phyloP scores from a whole-genome alignment of 805 yeast genomes.

The Metschnikowia santaceciliae region DNA sequence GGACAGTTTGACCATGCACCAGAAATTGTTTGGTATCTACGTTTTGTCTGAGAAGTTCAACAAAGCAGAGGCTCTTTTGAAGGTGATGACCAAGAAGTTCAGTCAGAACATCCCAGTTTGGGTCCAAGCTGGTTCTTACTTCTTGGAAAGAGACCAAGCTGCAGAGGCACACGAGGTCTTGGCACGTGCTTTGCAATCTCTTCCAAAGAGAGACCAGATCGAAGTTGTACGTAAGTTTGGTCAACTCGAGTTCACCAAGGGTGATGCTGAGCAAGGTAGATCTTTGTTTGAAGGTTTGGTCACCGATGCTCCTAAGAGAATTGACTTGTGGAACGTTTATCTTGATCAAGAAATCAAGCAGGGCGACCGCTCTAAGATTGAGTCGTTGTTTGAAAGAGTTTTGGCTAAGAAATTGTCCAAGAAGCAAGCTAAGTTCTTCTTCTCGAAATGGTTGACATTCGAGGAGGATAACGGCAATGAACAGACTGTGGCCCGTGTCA shows the following conservation, averaged over 20 bases:
- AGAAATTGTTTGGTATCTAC: conserved; percentile 71
- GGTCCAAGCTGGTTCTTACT: conserved; percentile 76
- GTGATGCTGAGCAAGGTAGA: conserved; percentile 92
- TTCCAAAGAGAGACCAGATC: conserved; percentile 70
- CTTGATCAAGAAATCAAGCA: conserved; percentile 86
- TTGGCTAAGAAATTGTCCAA: conserved; percentile 61
- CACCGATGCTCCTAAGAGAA: conserved; percentile 84
- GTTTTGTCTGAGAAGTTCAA: conserved; percentile 66
- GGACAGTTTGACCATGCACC: conserved; percentile 83
- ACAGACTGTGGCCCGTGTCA: conserved; percentile 75
- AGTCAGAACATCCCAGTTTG: conserved; percentile 71
- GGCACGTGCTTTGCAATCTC: conserved; percentile 64
- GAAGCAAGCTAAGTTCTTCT: conserved; percentile 93
- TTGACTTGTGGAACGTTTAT: conserved; percentile 93
- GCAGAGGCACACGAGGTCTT: conserved; percentile 71
- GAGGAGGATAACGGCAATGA: conserved; percentile 70
- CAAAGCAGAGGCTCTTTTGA: conserved; percentile 67
- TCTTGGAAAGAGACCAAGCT: conserved; percentile 53
- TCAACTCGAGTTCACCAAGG: conserved; percentile 78
- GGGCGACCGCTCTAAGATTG: conserved; percentile 58
- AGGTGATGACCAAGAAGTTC: conserved; percentile 66
- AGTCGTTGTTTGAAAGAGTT: conserved; percentile 80
- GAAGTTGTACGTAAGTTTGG: conserved; percentile 87
- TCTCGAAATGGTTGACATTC: conserved; percentile 82
- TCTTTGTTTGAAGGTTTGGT: conserved; percentile 90